Evolutionary conservation across 148 eudicot species (phyloP), one percentile per base, ranked within the genome.

Genomic region (Agrostemma githago): DNA sequence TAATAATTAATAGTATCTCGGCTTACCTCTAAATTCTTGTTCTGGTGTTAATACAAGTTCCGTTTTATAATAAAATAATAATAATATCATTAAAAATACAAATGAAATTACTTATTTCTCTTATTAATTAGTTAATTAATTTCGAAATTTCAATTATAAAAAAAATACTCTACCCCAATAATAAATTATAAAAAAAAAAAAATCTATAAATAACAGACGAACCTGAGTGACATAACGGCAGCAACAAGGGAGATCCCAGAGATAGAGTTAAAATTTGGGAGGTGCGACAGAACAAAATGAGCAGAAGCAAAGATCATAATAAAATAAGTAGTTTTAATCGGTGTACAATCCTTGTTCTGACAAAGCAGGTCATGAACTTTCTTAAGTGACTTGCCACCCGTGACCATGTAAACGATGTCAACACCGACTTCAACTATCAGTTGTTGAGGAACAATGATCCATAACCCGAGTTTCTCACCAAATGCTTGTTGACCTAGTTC

Each of bases 171-270:
- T 26, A n/a, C n/a, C n/a, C n/a, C n/a, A 26, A 1, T 26, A 26
- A 26, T 26, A 26, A 26, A 26, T 26, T 26, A 1, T 26, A 0
- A 26, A 26, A 0, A 26, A 0, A 26, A 26, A 26, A 26, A 26
- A 26, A 26, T 26, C 1, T 26, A 26, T 26, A 26, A 26, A 26
- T 26, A 26, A 26, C 34, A 26, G 34, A 43, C 15, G 12, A 73
- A 81, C 83, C 83, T 81, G 9, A 81, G 80, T 2, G 83, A 81
- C 83, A 81, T 81, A 63, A 81, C 78, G 10, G 83, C 83, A 56
- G 83, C 83, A 3, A 80, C 80, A 34, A 81, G 53, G 37, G 83
- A 81, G 56, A 81, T 78, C 17, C 74, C 80, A 37, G 83, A 62
- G 26, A 81, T 81, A 54, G 83, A 56, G 62, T 81, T 77, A 39